phyloP scores from a whole-genome alignment of 2,329 filamentous ascomycete species.

The Tolypocladium ophioglossoides region DNA sequence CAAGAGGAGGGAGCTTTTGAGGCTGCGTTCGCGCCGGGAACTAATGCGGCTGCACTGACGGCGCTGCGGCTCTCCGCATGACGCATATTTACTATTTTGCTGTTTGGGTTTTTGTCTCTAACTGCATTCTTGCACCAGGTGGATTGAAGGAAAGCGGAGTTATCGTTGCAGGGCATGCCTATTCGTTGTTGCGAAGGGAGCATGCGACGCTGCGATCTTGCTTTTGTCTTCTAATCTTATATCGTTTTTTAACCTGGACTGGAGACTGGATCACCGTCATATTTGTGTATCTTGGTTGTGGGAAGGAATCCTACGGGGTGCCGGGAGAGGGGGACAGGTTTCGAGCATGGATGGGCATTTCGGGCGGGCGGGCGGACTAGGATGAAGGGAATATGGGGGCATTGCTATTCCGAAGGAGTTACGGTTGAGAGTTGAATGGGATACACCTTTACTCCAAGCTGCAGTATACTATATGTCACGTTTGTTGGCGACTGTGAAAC shows the following conservation, averaged over 20 bases:
- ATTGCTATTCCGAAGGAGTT: background rate
- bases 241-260: background rate
- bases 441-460: background rate
- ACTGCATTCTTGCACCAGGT: background rate
- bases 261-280: background rate
- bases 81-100: background rate
- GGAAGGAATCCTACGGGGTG: background rate
- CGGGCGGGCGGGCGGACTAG: too few species aligned
- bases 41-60: background rate
- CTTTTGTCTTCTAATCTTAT: background rate
- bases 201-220: too few species aligned
- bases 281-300: background rate
- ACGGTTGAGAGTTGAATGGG: background rate
- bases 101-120: background rate
- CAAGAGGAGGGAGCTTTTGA: background rate
- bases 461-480: background rate
- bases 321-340: background rate
- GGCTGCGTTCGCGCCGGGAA: background rate
- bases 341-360: background rate
- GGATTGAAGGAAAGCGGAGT: background rate
- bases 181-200: too few species aligned
- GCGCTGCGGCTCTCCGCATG: background rate
- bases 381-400: too few species aligned
- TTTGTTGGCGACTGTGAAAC: background rate
- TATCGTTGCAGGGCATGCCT: background rate